Percentiles rank a stretch among this genome's conserved stretches.
Conservation (phyloP, 176 grass and related monocot species). For the bread wheat (Triticum aestivum) region IWGSC_CS_RefSeq_v2.1 NC_057808.1:69271709-69272208, state of each 20-base stretch:
- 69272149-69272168: no score
- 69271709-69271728: background rate
- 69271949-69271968: background rate
- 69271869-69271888: background rate
- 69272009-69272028: no score
- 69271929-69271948: background rate
- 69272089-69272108: no score
- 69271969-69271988: background rate
- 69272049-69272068: no score
- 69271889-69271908: background rate
- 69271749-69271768: background rate
- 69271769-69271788: constrained; percentile 41
- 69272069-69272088: no score
- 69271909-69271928: background rate
- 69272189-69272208: no score
- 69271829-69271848: constrained; percentile 25
- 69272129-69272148: no score
- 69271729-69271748: background rate
- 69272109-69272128: no score
- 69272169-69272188: no score
- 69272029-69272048: no score
- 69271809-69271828: constrained; percentile 34
- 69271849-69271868: constrained; percentile 14
- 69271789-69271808: constrained; percentile 36
- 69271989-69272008: background rate